Evolutionary conservation across 192 early-diverging fungal species (phyloP), one percentile per base, ranked within the genome.

Genomic region (Linnemannia hyalina): DNA sequence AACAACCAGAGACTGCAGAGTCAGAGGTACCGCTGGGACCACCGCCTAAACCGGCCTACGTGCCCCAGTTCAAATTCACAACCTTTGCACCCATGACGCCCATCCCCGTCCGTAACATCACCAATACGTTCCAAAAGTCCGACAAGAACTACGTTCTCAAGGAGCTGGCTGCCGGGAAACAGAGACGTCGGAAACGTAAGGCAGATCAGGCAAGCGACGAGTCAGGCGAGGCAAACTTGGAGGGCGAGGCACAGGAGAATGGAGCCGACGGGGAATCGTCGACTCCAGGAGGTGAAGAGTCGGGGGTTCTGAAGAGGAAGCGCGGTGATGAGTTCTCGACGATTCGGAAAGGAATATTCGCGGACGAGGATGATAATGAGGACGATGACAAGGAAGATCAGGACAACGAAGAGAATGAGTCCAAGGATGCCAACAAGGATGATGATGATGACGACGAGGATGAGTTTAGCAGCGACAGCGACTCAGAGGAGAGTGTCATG

Each of bases 51-150:
- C 63, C 73, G 29, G 52, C 29, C 23, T 90, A 90, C 44, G 68
- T 76, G 0, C 91, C 91, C 18, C 85, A 85, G 18, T 90, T 93
- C 57, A 90, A 87, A 60, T 93, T 90, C 47, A 93, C 92, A 6
- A 90, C 82, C 0, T 93, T 93, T 74, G 80, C 91, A 36, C 83
- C 89, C 23, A 86, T 88, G 78, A 88, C 88, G 13, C 87, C 80
- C 20, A 74, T 93, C 36, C 90, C 91, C 23, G 90, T 86, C 16
- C 83, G 91, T 40, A 91, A 93, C 35, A 88, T 91, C 20, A 88
- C 87, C 23, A 90, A 88, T 32, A 90, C 78, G 15, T 91, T 89
- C 75, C 73, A 89, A 23, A 90, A 85, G 76, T 85, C 82, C 0
- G 92, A 93, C 26, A 88, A 84, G 41, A 88, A 90, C 49, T 91